phyloP scores from a whole-genome alignment of 2,329 filamentous ascomycete species.

The Alternaria incomplexa region DNA sequence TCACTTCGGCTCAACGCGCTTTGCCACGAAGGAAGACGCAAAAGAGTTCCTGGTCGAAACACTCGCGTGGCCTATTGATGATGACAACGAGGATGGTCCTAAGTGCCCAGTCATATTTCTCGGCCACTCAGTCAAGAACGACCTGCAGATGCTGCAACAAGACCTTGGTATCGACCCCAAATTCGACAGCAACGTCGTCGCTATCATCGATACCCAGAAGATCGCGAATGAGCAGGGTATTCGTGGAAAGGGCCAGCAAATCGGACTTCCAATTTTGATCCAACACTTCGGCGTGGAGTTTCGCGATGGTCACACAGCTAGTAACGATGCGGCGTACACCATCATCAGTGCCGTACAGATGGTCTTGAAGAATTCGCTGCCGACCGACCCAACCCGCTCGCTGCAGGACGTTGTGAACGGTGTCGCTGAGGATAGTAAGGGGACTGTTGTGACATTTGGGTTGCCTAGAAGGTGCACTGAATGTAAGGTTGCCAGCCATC shows the following conservation, averaged over 20 bases:
- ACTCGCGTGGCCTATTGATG: not conserved
- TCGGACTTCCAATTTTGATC: not conserved
- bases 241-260: not conserved
- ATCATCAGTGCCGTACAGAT: not conserved
- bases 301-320: not conserved
- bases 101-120: conserved; percentile 3
- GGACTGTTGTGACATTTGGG: not conserved
- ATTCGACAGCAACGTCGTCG: not conserved
- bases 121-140: conserved; percentile 3
- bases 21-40: not conserved
- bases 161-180: not conserved
- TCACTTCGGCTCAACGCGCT: conserved; percentile 7
- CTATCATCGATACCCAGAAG: not conserved
- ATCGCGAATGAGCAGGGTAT: not conserved
- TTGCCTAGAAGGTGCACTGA: not conserved
- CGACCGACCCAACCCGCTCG: not conserved
- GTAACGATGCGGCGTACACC: not conserved
- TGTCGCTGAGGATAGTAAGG: not conserved
- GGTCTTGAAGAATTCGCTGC: not conserved
- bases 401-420: not conserved
- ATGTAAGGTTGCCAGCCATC: not conserved
- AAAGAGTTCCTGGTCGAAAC: not conserved
- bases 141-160: not conserved
- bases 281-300: not conserved
- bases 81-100: not conserved